phyloP scores from a whole-genome alignment of 306 rosid genomes.

The Alnus rubra region DNA sequence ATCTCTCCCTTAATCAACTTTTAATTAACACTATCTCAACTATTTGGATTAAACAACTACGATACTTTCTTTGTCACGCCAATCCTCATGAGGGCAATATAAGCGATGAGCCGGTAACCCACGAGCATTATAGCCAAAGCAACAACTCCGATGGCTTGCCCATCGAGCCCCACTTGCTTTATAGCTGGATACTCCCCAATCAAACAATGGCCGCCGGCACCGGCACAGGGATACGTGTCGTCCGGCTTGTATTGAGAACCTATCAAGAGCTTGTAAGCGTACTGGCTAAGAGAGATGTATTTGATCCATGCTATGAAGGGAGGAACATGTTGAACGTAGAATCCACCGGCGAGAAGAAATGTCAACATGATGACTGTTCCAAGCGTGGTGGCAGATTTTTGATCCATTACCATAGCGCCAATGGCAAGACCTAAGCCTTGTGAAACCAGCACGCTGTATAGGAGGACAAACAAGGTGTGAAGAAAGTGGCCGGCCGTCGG shows the following conservation, averaged over 20 bases:
- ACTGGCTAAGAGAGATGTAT: conserved; percentile 47
- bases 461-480: conserved; percentile 30
- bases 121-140: conserved; percentile 59
- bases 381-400: conserved; percentile 51
- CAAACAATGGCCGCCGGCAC: conserved; percentile 18
- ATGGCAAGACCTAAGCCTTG: conserved; percentile 75
- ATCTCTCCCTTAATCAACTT: not conserved
- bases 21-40: not conserved
- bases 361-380: conserved; percentile 63
- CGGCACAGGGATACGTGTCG: conserved; percentile 52
- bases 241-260: conserved; percentile 48
- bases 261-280: conserved; percentile 52
- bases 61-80: conserved; percentile 46
- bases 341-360: conserved; percentile 60
- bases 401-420: conserved; percentile 64
- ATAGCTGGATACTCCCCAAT: conserved; percentile 54
- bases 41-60: not conserved
- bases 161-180: conserved; percentile 44
- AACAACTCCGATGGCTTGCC: conserved; percentile 19
- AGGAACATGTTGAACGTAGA: conserved; percentile 63
- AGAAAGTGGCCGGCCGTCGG: conserved; percentile 24
- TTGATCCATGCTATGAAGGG: conserved; percentile 58
- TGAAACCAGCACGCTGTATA: conserved; percentile 53
- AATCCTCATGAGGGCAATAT: conserved; percentile 62
- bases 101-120: conserved; percentile 66